Conservation (phyloP, 1,284 basidiomycete species). For the Trametes sp. region DNA sequence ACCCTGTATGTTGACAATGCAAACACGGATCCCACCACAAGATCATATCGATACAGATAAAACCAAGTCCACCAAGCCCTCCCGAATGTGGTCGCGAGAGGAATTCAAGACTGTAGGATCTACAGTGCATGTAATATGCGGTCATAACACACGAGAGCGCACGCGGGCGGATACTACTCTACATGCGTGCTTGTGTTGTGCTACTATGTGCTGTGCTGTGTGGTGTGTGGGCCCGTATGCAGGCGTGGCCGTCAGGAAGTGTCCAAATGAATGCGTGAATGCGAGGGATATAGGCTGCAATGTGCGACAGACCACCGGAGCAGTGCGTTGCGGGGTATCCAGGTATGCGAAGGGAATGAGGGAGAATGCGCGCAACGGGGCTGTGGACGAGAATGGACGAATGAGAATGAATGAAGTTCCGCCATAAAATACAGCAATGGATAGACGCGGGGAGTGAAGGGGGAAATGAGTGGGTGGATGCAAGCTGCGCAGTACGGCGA, state of each 20-base stretch:
- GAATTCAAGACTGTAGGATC: no score
- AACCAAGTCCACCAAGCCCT: no score
- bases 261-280: neutral
- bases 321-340: neutral
- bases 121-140: no score
- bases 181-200: slow-evolving; percentile 9
- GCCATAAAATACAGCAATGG: slow-evolving; percentile 4
- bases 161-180: slow-evolving; percentile 9
- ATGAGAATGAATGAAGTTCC: neutral
- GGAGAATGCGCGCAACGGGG: neutral
- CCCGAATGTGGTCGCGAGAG: no score
- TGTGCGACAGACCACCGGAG: neutral
- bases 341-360: neutral
- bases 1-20: no score
- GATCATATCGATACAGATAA: no score
- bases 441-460: neutral
- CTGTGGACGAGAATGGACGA: neutral
- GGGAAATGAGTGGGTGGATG: neutral
- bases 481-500: neutral
- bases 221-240: neutral
- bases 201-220: neutral
- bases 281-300: neutral
- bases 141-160: no score
- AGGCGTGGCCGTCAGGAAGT: neutral
- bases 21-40: no score